Evolutionary conservation across 441 rosid species (phyloP).

Genomic region (Syzygium syzygioides): DNA sequence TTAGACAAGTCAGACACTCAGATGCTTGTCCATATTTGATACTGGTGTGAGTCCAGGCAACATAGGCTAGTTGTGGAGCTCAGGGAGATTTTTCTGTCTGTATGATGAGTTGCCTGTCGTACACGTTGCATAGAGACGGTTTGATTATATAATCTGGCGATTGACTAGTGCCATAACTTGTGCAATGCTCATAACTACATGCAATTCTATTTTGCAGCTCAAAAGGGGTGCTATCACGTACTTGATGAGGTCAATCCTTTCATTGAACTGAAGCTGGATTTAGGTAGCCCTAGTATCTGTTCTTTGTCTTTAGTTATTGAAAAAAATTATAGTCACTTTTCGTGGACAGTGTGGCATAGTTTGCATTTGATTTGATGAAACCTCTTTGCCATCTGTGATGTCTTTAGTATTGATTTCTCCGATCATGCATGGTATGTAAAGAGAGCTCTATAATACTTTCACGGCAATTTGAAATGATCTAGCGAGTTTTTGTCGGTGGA

Average conservation of each 20-base stretch:
- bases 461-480: too few relatives aligned
- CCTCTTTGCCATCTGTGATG: too few relatives aligned
- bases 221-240: slow-evolving; percentile 68
- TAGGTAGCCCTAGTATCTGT: neutral
- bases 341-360: too few relatives aligned
- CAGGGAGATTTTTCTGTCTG: neutral
- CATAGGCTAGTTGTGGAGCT: neutral
- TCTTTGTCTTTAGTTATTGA: too few relatives aligned
- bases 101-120: neutral
- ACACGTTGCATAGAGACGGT: neutral
- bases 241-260: slow-evolving; percentile 23
- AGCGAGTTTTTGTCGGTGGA: too few relatives aligned
- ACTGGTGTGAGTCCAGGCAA: neutral
- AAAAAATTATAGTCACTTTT: too few relatives aligned
- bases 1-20: neutral
- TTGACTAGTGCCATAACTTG: neutral
- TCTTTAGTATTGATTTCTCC: too few relatives aligned
- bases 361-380: too few relatives aligned
- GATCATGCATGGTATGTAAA: too few relatives aligned
- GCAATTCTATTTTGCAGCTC: slow-evolving; percentile 42
- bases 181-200: neutral
- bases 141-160: neutral
- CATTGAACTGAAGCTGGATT: neutral
- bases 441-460: too few relatives aligned
- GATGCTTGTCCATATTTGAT: neutral